phyloP scores from a whole-genome alignment of 2,329 filamentous ascomycete genomes.

The Penicillium capsulatum region DNA sequence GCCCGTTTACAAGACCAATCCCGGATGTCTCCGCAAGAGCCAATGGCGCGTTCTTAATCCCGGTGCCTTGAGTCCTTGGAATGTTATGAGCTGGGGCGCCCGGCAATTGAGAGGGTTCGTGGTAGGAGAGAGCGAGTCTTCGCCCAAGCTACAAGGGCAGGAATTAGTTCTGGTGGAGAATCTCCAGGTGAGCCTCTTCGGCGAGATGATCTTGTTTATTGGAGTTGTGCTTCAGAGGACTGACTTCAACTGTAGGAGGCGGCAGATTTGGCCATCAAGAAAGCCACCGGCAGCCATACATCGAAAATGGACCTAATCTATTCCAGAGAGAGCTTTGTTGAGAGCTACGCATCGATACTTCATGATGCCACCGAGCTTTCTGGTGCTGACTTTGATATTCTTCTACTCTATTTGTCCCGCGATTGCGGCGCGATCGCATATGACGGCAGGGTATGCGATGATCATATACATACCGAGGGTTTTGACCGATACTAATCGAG shows the following conservation, averaged over 20 bases:
- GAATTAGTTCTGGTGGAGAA: constrained; percentile 52
- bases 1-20: constrained; percentile 60
- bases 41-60: constrained; percentile 55
- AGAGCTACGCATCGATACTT: constrained; percentile 54
- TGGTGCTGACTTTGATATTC: constrained; percentile 61
- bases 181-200: constrained; percentile 47
- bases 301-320: constrained; percentile 63
- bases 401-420: constrained; percentile 66
- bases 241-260: constrained; percentile 40
- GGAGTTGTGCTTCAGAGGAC: too few relatives aligned
- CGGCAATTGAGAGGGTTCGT: constrained; percentile 61
- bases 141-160: constrained; percentile 36
- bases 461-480: constrained; percentile 4
- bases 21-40: constrained; percentile 67
- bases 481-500: constrained; percentile 17
- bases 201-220: neutral
- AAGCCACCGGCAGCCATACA: constrained; percentile 42
- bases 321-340: constrained; percentile 61
- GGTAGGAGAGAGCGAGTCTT: constrained; percentile 40
- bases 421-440: constrained; percentile 56
- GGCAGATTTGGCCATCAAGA: constrained; percentile 52
- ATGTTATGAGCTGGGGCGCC: constrained; percentile 70
- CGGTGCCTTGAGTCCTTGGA: constrained; percentile 57
- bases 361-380: constrained; percentile 51
- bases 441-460: constrained; percentile 43